A percentile compares a stretch with the other conserved stretches of the same genome.
These are phyloP conservation scores for Wickerhamomyces pijperi DNA, from an alignment of 805 yeast genomes.

Conservation along the genomic window DNA sequence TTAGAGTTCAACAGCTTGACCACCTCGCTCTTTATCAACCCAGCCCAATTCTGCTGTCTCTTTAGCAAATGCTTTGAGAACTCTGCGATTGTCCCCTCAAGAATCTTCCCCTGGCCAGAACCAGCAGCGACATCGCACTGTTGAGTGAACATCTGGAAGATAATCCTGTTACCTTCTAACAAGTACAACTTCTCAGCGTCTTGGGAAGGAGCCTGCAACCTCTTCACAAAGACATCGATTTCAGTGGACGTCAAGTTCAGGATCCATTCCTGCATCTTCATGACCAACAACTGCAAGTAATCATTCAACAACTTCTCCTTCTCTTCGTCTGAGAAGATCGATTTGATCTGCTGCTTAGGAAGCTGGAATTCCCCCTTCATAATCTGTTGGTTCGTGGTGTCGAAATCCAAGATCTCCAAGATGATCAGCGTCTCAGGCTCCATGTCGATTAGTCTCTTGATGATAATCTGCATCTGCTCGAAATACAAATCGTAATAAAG, in stretches of 20 bases:
- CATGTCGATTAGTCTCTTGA: constrained; percentile 49
- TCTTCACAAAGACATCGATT: constrained; percentile 45
- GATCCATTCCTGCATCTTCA: constrained; percentile 82
- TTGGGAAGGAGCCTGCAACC: constrained; percentile 64
- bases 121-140: constrained; percentile 84
- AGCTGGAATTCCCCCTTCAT: constrained; percentile 41
- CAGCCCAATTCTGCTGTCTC: constrained; percentile 55
- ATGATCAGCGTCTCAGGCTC: constrained; percentile 77
- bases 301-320: constrained; percentile 69
- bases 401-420: constrained; percentile 65
- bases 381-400: constrained; percentile 50
- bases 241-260: constrained; percentile 57
- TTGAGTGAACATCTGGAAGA: constrained; percentile 77
- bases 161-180: constrained; percentile 67
- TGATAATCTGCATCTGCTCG: constrained; percentile 46
- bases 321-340: constrained; percentile 60
- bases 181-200: constrained; percentile 57
- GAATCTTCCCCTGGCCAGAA: constrained; percentile 68
- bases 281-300: constrained; percentile 58
- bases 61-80: constrained; percentile 50
- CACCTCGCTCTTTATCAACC: constrained; percentile 43
- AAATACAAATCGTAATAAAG: constrained; percentile 59
- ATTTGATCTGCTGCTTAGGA: constrained; percentile 31
- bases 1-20: constrained; percentile 20
- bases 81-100: constrained; percentile 67